Evolutionary conservation across 1,139 yeast genomes (phyloP).

Genomic region (Hyphopichia buzzinii): DNA sequence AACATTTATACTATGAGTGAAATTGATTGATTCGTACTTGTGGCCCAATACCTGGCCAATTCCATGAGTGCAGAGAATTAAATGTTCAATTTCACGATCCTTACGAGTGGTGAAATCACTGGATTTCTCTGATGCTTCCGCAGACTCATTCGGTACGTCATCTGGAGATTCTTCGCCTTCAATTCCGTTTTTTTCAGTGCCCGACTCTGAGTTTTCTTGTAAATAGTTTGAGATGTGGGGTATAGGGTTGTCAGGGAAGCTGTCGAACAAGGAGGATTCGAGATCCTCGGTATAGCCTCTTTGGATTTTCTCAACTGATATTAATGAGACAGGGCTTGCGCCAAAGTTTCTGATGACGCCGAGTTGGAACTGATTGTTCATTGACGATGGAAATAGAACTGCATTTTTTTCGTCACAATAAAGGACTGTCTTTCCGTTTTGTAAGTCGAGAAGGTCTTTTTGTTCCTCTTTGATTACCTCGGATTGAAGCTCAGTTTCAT

Average conservation of each 20-base stretch:
- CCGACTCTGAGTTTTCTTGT: slow-evolving; percentile 10
- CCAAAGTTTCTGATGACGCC: slow-evolving; percentile 41
- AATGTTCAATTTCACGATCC: slow-evolving; percentile 66
- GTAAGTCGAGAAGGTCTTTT: slow-evolving; percentile 30
- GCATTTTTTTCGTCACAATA: slow-evolving; percentile 34
- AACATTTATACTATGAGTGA: slow-evolving; percentile 79
- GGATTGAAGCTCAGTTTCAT: slow-evolving; percentile 9
- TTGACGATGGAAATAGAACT: slow-evolving; percentile 35
- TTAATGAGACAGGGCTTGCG: slow-evolving; percentile 26
- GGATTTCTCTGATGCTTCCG: slow-evolving; percentile 54
- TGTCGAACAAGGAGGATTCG: slow-evolving; percentile 26
- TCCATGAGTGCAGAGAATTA: slow-evolving; percentile 86
- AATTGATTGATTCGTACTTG: slow-evolving; percentile 76
- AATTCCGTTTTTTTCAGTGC: slow-evolving; percentile 13
- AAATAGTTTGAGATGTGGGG: slow-evolving; percentile 22
- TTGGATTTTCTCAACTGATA: slow-evolving; percentile 36
- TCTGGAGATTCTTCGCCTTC: slow-evolving; percentile 14
- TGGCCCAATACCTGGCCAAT: slow-evolving; percentile 88
- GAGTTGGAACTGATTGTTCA: slow-evolving; percentile 34
- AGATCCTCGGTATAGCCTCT: slow-evolving; percentile 38
- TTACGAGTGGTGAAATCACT: slow-evolving; percentile 29
- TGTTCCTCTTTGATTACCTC: slow-evolving; percentile 14
- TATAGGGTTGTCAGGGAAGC: slow-evolving; percentile 26
- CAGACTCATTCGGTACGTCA: slow-evolving; percentile 32
- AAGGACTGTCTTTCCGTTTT: slow-evolving; percentile 30